Percentiles rank a stretch among this genome's conserved stretches.
These are phyloP conservation scores for Trichaptum fuscoviolaceum DNA, from an alignment of 768 basidiomycete genomes.

Conservation along the genomic window DNA sequence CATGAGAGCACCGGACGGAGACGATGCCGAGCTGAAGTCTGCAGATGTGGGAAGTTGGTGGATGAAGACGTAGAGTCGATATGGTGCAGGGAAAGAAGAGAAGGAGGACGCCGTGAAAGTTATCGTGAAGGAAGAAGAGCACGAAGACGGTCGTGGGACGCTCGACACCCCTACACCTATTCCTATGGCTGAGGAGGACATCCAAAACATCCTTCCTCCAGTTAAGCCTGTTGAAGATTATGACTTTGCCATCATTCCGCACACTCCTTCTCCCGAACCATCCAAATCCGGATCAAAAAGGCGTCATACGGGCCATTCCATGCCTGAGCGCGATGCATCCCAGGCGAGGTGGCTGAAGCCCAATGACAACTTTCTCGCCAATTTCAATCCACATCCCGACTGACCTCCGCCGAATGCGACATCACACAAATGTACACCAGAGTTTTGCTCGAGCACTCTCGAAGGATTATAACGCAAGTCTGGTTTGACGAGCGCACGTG, in stretches of 20 bases:
- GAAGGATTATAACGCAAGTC: constrained; percentile 37
- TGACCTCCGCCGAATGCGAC: constrained; percentile 79
- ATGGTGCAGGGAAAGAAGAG: constrained; percentile 29
- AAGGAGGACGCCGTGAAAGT: constrained; percentile 16
- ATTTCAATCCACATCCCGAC: constrained; percentile 64
- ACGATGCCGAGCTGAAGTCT: constrained; percentile 54
- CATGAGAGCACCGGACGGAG: constrained; percentile 65
- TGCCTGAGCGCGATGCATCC: constrained; percentile 41
- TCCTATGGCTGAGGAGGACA: neutral
- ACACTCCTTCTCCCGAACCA: neutral
- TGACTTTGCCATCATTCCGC: constrained; percentile 22
- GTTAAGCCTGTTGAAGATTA: constrained; percentile 10
- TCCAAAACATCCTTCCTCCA: constrained; percentile 2
- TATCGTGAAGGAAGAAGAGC: constrained; percentile 9
- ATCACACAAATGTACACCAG: constrained; percentile 75
- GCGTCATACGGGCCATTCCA: constrained; percentile 35
- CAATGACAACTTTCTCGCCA: constrained; percentile 54
- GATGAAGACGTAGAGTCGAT: constrained; percentile 28
- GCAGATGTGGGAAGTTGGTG: constrained; percentile 27
- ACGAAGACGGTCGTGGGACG: constrained; percentile 7
- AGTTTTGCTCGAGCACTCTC: constrained; percentile 69
- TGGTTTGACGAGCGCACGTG: constrained; percentile 73
- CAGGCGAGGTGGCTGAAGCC: constrained; percentile 41
- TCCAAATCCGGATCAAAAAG: constrained; percentile 31
- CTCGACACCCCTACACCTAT: constrained; percentile 6